phyloP scores from a whole-genome alignment of 2,329 filamentous ascomycete genomes.

The Colletotrichum scovillei region DNA sequence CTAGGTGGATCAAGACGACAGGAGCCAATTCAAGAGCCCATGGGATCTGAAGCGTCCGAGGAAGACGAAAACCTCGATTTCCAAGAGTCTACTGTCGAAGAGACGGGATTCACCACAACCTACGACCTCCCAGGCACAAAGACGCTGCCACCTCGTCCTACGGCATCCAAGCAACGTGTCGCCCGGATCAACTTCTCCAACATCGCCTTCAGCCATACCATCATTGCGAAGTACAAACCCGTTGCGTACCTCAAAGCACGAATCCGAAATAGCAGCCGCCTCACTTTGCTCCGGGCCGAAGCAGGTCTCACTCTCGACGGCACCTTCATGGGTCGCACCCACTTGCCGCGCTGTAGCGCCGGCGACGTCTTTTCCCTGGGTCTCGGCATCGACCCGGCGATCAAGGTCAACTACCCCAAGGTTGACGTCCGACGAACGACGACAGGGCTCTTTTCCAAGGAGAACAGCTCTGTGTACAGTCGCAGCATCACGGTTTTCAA shows the following conservation, averaged over 20 bases:
- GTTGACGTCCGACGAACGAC: conserved; percentile 64
- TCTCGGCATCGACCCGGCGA: conserved; percentile 70
- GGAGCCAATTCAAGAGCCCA: not conserved
- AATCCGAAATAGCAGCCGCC: conserved; percentile 65
- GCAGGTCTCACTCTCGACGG: conserved; percentile 72
- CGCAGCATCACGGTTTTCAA: conserved; percentile 63
- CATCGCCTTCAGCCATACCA: conserved; percentile 66
- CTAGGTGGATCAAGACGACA: not conserved
- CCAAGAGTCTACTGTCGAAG: conserved; percentile 66
- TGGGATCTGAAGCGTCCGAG: not conserved
- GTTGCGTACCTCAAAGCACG: conserved; percentile 70
- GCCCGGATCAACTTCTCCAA: conserved; percentile 62
- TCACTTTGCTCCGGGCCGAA: conserved; percentile 66
- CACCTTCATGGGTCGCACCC: conserved; percentile 68
- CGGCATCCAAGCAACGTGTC: conserved; percentile 68
- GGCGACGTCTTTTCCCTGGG: conserved; percentile 64
- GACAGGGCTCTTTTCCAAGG: conserved; percentile 64
- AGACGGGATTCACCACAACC: conserved; percentile 69
- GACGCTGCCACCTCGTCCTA: conserved; percentile 63
- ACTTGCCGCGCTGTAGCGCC: conserved; percentile 65
- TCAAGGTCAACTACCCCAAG: conserved; percentile 66
- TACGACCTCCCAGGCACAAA: conserved; percentile 71
- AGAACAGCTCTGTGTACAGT: conserved; percentile 61
- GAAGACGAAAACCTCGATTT: conserved; percentile 51
- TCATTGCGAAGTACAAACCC: conserved; percentile 70